Percentiles rank a stretch among this genome's conserved stretches.
These are phyloP conservation scores for Aureobasidium sp. DNA, from an alignment of 2,329 filamentous ascomycete genomes.

Conservation along the genomic window DNA sequence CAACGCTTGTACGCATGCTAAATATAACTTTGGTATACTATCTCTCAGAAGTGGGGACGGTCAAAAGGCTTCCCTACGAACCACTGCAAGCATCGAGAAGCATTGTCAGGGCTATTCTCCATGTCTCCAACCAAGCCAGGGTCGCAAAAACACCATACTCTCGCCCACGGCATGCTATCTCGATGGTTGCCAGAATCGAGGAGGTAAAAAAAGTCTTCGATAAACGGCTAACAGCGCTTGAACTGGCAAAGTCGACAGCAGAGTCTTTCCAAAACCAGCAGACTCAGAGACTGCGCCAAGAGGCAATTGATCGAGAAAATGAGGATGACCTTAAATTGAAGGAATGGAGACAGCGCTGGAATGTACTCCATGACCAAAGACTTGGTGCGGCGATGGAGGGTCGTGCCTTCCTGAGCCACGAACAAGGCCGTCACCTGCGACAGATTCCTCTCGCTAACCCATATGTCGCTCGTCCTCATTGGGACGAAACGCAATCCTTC, in stretches of 20 bases:
- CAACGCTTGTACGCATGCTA: neutral
- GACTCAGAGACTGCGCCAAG: neutral
- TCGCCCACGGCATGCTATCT: neutral
- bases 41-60: neutral
- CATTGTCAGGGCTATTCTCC: neutral
- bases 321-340: neutral
- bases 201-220: neutral
- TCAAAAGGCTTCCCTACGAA: neutral
- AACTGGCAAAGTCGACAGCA: neutral
- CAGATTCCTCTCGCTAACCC: neutral
- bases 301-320: neutral
- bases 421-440: neutral
- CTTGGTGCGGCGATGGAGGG: constrained; percentile 6
- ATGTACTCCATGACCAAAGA: constrained; percentile 2
- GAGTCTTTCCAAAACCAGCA: neutral
- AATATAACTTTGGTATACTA: neutral
- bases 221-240: neutral
- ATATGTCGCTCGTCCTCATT: neutral
- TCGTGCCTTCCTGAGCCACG: neutral
- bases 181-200: neutral
- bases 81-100: neutral
- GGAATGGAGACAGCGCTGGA: neutral
- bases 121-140: neutral
- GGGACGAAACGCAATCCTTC: neutral
- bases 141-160: neutral